Evolutionary conservation across 768 basidiomycete species (phyloP).

Genomic region (Rhodosporidiobolus sp.): DNA sequence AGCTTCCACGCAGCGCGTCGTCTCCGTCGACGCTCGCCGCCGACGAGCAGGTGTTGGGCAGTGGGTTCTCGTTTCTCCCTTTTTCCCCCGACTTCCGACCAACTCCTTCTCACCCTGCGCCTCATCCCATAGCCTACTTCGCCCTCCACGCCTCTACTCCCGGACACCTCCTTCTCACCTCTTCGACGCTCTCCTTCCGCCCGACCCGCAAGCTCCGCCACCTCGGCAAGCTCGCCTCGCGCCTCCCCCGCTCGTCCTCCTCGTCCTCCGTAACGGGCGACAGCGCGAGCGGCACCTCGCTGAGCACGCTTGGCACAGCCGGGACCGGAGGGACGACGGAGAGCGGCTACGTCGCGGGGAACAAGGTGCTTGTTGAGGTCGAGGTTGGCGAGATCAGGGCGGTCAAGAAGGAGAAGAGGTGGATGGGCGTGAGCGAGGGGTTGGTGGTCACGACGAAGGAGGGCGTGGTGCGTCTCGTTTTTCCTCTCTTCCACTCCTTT

Average conservation of each 20-base stretch:
- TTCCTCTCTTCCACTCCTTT: not conserved
- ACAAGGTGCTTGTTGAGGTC: not conserved
- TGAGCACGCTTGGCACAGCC: not conserved
- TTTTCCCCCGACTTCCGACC: not conserved
- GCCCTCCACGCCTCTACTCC: slow-evolving; percentile 25
- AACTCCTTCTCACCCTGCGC: not conserved
- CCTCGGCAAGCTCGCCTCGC: slow-evolving; percentile 11
- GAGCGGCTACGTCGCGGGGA: not conserved
- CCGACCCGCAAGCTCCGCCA: slow-evolving; percentile 14
- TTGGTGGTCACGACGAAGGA: slow-evolving; percentile 5
- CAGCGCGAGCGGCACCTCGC: not conserved
- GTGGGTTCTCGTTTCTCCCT: not conserved
- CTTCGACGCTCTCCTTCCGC: slow-evolving; percentile 2
- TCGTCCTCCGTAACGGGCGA: not conserved
- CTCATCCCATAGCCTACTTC: slow-evolving; percentile 16
- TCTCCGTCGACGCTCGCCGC: not conserved
- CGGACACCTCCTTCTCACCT: slow-evolving; percentile 17
- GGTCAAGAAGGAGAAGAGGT: slow-evolving; percentile 22
- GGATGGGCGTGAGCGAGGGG: slow-evolving; percentile 8
- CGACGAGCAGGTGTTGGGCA: not conserved
- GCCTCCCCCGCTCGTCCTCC: not conserved
- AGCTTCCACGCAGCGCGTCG: not conserved
- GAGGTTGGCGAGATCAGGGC: slow-evolving; percentile 4
- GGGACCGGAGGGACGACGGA: not conserved
- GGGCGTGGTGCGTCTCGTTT: slow-evolving; percentile 16